Conservation (phyloP, 257 asterid species). For the Nemophila menziesii region DNA sequence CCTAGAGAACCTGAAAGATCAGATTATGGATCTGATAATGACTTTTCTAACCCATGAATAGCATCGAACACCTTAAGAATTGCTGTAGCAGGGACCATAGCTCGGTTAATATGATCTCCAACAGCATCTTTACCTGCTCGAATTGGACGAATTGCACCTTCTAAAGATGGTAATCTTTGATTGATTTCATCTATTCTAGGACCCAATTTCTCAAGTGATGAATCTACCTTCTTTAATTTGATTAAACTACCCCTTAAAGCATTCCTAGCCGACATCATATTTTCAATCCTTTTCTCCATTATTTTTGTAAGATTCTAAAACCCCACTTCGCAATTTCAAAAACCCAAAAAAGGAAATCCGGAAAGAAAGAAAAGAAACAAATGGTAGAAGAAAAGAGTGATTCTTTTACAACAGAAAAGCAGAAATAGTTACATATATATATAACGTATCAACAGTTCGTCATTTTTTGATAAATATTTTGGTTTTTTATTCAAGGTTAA, state of each 20-base stretch:
- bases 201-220: slow-evolving; percentile 45
- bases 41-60: slow-evolving; percentile 75
- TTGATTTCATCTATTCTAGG: slow-evolving; percentile 61
- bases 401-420: not conserved
- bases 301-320: slow-evolving; percentile 11
- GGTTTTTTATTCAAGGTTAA: too few species aligned
- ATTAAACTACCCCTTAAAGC: slow-evolving; percentile 49
- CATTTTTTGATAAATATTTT: too few species aligned
- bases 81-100: slow-evolving; percentile 85
- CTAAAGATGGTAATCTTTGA: slow-evolving; percentile 56
- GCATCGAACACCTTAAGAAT: slow-evolving; percentile 95
- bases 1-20: slow-evolving; percentile 61
- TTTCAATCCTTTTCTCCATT: slow-evolving; percentile 50
- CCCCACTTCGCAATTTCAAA: slow-evolving; percentile 6
- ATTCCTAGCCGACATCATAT: slow-evolving; percentile 54
- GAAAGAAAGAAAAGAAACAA: not conserved
- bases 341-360: slow-evolving; percentile 4
- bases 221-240: slow-evolving; percentile 46
- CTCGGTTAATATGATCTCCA: slow-evolving; percentile 76
- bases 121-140: slow-evolving; percentile 54
- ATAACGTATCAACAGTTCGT: too few species aligned
- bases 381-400: not conserved
- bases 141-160: slow-evolving; percentile 64
- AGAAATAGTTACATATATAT: too few species aligned
- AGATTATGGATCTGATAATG: slow-evolving; percentile 55